Evolutionary conservation across 2,329 filamentous ascomycete species (phyloP), one percentile per base, ranked within the genome.

Genomic region (Colletotrichum aenigma): DNA sequence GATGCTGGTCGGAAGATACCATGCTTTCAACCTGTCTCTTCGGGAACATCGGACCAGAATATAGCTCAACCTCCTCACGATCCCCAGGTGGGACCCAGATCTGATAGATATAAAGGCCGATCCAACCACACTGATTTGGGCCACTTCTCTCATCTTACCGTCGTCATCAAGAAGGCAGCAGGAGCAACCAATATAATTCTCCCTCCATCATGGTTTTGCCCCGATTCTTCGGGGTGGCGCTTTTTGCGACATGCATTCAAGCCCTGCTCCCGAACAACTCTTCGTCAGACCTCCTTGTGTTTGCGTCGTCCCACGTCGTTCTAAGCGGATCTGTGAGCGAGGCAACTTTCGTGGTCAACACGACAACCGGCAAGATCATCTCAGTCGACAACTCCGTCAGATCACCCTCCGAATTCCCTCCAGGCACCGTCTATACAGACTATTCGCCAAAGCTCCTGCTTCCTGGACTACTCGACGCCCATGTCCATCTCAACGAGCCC

Each of bases 401-500:
- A n/a, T 94, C 95, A 1, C 83, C 86, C 16, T 90, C 91, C 10
- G 90, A 91, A 61, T 98, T 98, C 83, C 93, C 96, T 2, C 82
- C 89, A 0, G 92, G 91, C 43, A 93, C 93, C 9, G 88, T 89
- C 7, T 98, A 98, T 84, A 90, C 91, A 79, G 94, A 99, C 87
- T 93, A 98, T 86, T 95, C 94, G 21, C 96, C 96, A 10, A 91
- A 93, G 84, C 89, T 98, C 62, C 88, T 99, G 52, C 90, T 98
- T 34, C 97, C 97, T 0, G 97, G 97, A 21, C 89, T 99, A 36
- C 96, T 99, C 18, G 97, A 99, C 84, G 96, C 97, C 52, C 97
- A 99, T 84, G 96, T 99, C 48, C 97, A 99, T 86, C 91, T 98
- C 80, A 98, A 98, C 82, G 97, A 99, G 86, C 97, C 97, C 1